Base-by-base conservation (phyloP, 2,329 filamentous ascomycete species). In the Ascochyta fabae region DNA sequence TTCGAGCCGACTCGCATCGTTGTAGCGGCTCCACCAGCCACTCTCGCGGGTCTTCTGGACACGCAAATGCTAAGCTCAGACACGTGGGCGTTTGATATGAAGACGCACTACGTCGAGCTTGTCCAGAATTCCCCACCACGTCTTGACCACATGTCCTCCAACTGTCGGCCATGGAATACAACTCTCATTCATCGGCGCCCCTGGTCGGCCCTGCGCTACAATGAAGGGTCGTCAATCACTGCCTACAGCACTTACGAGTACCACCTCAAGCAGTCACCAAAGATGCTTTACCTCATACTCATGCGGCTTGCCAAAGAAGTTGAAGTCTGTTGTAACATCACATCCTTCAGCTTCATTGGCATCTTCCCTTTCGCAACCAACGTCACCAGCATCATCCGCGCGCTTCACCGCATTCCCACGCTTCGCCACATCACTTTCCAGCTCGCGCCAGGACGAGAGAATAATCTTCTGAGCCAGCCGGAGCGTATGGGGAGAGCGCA, bases 141-240 rank as follows among this genome's bases (percentile, higher is more conserved):
- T 15, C 10, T 36, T 8, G 47, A 57, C 4, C 65, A 67, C 19
- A 35, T 47, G 34, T 38, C 53, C 7, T 51, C 42, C 10, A 36
- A 48, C 8, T 63, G 62, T 34, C 62, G 67, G 5, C 59, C 64
- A 6, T 65, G 65, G 59, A 48, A 65, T 16, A 53, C 56, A 0
- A 48, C 67, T 23, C 74, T 91, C 0, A 81, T 91, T 40, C 80
- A 80, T 24, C 77, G 83, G n/a, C 81, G 84, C 1, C 83, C 83
- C 2, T 93, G 90, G 90, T 81, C 80, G 0, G 81, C 83, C 16
- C 66, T 92, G 0, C 77, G 84, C 2, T 83, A 92, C 60, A 93
- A 93, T 69, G 90, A 94, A 75, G 88, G 89, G 8, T 91, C 88
- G 0, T 91, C 86, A 4, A 82, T 89, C n/a, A 82, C 82, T 53